Evolutionary conservation across 345 rosid genomes (phyloP).

Genomic region (Stellera chamaejasme): DNA sequence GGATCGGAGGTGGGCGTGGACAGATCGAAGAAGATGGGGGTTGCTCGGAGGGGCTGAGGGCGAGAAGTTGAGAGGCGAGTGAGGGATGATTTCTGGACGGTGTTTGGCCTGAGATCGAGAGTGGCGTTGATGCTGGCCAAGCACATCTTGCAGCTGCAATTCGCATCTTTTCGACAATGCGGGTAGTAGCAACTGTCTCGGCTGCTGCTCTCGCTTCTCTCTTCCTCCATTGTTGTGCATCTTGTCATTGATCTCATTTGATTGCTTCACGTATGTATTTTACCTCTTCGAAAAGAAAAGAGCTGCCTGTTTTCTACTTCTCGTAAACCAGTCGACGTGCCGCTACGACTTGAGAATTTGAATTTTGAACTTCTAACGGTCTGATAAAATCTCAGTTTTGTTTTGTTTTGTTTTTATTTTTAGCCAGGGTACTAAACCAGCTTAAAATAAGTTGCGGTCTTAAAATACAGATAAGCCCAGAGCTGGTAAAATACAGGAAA

Average conservation of each 20-base stretch:
- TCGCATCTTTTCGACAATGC: slow-evolving; percentile 78
- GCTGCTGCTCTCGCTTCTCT: slow-evolving; percentile 6
- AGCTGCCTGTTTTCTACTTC: neutral
- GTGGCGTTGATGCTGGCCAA: slow-evolving; percentile 81
- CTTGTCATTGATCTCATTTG: slow-evolving; percentile 24
- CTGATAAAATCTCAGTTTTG: slow-evolving; percentile 2
- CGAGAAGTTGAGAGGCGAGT: slow-evolving; percentile 43
- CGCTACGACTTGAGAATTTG: slow-evolving; percentile 9
- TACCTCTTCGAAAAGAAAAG: neutral
- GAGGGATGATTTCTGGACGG: slow-evolving; percentile 61
- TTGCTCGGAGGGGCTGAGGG: slow-evolving; percentile 19
- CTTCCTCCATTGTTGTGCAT: slow-evolving; percentile 24
- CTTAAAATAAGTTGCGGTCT: too few relatives aligned
- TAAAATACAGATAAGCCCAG: too few relatives aligned
- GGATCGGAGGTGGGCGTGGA: slow-evolving; percentile 52
- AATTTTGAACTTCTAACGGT: slow-evolving; percentile 53
- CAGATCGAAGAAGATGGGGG: slow-evolving; percentile 53
- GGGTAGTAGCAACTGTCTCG: slow-evolving; percentile 79
- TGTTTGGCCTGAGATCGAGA: slow-evolving; percentile 77
- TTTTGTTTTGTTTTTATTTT: neutral
- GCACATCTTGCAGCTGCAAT: slow-evolving; percentile 77
- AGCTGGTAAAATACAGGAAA: too few relatives aligned
- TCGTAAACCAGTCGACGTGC: neutral
- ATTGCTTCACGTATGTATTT: slow-evolving; percentile 5
- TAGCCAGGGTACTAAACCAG: too few relatives aligned